Evolutionary conservation across 208 protist genomes (phyloP), one percentile per base, ranked within the genome.

Genomic region (Trypanosoma caninum): DNA sequence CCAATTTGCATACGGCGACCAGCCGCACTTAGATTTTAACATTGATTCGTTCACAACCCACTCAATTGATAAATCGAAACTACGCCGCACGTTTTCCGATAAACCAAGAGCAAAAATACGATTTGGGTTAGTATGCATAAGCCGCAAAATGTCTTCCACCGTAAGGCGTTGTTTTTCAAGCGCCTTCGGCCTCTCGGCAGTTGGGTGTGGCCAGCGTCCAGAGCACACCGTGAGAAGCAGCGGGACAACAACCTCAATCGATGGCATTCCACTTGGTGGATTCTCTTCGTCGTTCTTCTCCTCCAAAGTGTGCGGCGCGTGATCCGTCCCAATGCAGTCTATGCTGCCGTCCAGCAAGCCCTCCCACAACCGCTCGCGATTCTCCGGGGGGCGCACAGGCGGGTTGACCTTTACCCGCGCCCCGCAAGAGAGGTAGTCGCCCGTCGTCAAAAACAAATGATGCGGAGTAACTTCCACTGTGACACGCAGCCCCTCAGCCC

Each of bases 291-390:
- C 57, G 40, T 74, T 68, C 78, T 98, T 98, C 67, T 97, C 94
- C 18, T 59, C 71, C 5, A 84, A 42, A 4, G 88, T 91, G 74
- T 98, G 96, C 40, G 96, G 96, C 3, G 96, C 96, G 76, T 98
- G 96, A 67, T 98, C 94, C 27, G 94, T 97, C 53, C 78, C 90
- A 52, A 98, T 79, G 80, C 89, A 95, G 67, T 98, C 96, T 14
- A 98, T 76, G 10, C 80, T 87, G 34, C 94, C 91, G 40, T 91
- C 84, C 4, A 92, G 61, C 18, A 98, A 48, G 20, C 84, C 92
- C 1, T 72, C 82, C 93, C 91, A 98, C 5, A 98, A 80, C 41
- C 78, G 76, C 56, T 97, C 83, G 52, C 73, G 61, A 76, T 98
- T 81, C 47, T 69, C 53, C 31, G 38, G 47, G 5, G 83, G 80